phyloP scores from a whole-genome alignment of 2,329 filamentous ascomycete genomes.

The Aspergillus proliferans region DNA sequence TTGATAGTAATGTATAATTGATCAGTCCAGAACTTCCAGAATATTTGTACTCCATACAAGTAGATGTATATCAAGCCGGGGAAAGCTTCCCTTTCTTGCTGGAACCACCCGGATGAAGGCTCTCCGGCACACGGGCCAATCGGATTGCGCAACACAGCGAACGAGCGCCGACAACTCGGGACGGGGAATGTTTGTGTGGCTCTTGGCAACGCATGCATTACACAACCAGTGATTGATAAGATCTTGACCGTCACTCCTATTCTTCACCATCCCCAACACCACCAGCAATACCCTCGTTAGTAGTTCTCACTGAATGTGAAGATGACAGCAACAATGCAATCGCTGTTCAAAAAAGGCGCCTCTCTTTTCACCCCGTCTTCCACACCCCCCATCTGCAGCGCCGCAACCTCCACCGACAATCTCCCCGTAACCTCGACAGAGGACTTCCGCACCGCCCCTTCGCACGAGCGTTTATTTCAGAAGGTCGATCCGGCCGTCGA shows the following conservation, averaged over 20 bases:
- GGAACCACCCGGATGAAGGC: neutral
- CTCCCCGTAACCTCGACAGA: slow-evolving; percentile 19
- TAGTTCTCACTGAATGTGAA: neutral
- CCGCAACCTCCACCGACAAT: slow-evolving; percentile 15
- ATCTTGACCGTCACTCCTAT: slow-evolving; percentile 10
- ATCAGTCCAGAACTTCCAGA: too few relatives aligned
- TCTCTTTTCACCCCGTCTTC: slow-evolving; percentile 27
- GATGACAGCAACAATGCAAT: slow-evolving; percentile 24
- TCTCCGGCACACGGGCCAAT: neutral
- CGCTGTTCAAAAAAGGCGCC: slow-evolving; percentile 28
- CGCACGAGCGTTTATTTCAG: slow-evolving; percentile 59
- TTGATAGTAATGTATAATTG: slow-evolving; percentile 11
- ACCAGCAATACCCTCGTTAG: neutral
- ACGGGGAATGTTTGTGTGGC: neutral
- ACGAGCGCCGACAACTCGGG: neutral
- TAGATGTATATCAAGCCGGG: too few relatives aligned
- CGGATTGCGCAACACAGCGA: neutral
- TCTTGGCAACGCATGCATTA: slow-evolving; percentile 1
- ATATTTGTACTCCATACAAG: too few relatives aligned
- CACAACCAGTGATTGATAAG: slow-evolving; percentile 28
- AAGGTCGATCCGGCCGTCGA: slow-evolving; percentile 69
- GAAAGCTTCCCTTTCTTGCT: too few relatives aligned
- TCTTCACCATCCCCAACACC: neutral
- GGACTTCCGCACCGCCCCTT: slow-evolving; percentile 44
- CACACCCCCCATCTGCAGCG: slow-evolving; percentile 19